Evolutionary conservation across 768 basidiomycete genomes (phyloP).

Genomic region (Tulasnella sp.): DNA sequence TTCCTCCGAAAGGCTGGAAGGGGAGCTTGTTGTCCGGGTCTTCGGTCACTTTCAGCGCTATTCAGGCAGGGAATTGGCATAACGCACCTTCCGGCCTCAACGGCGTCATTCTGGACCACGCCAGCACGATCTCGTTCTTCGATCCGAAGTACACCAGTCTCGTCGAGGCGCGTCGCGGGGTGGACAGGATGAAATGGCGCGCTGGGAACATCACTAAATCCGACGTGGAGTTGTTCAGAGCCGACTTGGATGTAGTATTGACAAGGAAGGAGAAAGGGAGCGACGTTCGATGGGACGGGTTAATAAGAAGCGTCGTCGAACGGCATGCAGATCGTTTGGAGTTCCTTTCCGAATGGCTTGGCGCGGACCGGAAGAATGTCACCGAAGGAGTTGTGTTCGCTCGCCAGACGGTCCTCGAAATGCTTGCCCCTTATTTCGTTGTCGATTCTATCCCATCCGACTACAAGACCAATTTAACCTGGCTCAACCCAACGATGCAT

Average conservation of each 20-base stretch:
- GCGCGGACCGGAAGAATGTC: background rate
- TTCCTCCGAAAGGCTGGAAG: slow-evolving; percentile 12
- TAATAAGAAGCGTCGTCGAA: background rate
- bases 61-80: slow-evolving; percentile 16
- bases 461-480: background rate
- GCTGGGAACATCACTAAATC: slow-evolving; percentile 1
- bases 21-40: background rate
- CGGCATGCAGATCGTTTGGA: slow-evolving; percentile 1
- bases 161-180: background rate
- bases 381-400: background rate
- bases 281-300: background rate
- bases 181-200: background rate
- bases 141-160: slow-evolving; percentile 15
- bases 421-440: slow-evolving; percentile 4
- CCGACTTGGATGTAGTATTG: background rate
- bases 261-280: background rate
- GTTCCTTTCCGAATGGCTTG: background rate
- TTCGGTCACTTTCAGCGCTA: background rate
- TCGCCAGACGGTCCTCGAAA: background rate
- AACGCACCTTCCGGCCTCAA: background rate
- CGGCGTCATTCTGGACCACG: slow-evolving; percentile 7
- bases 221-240: background rate
- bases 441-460: background rate
- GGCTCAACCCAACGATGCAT: background rate
- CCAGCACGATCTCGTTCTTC: slow-evolving; percentile 7